phyloP scores from a whole-genome alignment of 2,329 filamentous ascomycete genomes.

The Paecilomyces formosus region DNA sequence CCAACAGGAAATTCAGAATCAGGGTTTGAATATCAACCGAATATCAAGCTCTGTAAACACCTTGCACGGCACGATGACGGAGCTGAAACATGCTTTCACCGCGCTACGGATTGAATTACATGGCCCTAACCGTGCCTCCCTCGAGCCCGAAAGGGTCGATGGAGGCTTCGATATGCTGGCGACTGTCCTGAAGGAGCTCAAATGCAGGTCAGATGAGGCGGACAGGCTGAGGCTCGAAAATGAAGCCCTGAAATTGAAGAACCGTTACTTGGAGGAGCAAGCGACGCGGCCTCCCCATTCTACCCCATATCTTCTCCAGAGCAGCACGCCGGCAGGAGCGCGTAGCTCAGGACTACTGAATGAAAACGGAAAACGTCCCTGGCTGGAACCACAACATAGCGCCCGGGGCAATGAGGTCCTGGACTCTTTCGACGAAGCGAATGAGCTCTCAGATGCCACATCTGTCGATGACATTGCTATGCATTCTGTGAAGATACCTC shows the following conservation, averaged over 20 bases:
- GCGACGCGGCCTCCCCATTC: slow-evolving; percentile 6
- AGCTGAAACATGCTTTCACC: slow-evolving; percentile 31
- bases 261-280: slow-evolving; percentile 25
- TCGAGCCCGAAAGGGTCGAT: slow-evolving; percentile 12
- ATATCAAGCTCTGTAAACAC: slow-evolving; percentile 32
- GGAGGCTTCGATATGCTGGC: slow-evolving; percentile 29
- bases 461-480: slow-evolving; percentile 14
- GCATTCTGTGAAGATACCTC: slow-evolving; percentile 16
- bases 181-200: slow-evolving; percentile 31
- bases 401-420: slow-evolving; percentile 18
- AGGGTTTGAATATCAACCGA: slow-evolving; percentile 28
- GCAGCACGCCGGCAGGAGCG: slow-evolving; percentile 18
- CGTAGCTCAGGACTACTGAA: slow-evolving; percentile 28
- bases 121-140: slow-evolving; percentile 14
- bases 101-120: slow-evolving; percentile 30
- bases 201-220: slow-evolving; percentile 30
- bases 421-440: slow-evolving; percentile 24
- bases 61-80: slow-evolving; percentile 32
- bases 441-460: slow-evolving; percentile 20
- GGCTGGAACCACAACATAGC: slow-evolving; percentile 19
- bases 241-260: slow-evolving; percentile 29
- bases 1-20: slow-evolving; percentile 28
- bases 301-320: slow-evolving; percentile 2
- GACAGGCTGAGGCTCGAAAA: slow-evolving; percentile 31
- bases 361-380: slow-evolving; percentile 23